Evolutionary conservation across 257 asterid genomes (phyloP).

Genomic region (Echites panduratus): DNA sequence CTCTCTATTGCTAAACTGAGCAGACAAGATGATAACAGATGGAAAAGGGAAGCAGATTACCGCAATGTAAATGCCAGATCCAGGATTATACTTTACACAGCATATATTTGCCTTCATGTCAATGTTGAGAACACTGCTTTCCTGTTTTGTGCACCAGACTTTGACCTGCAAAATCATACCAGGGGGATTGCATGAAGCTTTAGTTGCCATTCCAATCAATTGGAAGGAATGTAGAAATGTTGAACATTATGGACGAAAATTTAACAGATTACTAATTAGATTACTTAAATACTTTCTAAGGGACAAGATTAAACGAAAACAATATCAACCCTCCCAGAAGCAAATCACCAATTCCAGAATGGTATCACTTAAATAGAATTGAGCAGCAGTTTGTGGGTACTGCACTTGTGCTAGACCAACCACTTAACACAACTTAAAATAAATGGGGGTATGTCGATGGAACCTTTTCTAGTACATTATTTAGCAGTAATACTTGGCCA

Average conservation of each 20-base stretch:
- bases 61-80: slow-evolving; percentile 33
- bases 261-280: neutral
- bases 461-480: no score
- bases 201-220: neutral
- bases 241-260: neutral
- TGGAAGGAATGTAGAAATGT: neutral
- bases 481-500: no score
- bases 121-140: slow-evolving; percentile 39
- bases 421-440: neutral
- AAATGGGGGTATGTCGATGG: no score
- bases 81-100: slow-evolving; percentile 46
- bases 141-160: slow-evolving; percentile 46
- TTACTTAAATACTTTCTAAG: neutral
- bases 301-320: neutral
- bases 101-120: slow-evolving; percentile 47
- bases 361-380: neutral
- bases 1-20: neutral
- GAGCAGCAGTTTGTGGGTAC: neutral
- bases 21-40: neutral
- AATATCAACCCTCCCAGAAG: neutral
- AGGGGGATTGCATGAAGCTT: neutral
- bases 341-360: neutral
- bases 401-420: neutral
- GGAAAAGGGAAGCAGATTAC: slow-evolving; percentile 14
- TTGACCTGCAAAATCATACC: slow-evolving; percentile 31